Base-by-base conservation (phyloP, 2,329 filamentous ascomycete species). In the Rugonectria rugulosa region DNA sequence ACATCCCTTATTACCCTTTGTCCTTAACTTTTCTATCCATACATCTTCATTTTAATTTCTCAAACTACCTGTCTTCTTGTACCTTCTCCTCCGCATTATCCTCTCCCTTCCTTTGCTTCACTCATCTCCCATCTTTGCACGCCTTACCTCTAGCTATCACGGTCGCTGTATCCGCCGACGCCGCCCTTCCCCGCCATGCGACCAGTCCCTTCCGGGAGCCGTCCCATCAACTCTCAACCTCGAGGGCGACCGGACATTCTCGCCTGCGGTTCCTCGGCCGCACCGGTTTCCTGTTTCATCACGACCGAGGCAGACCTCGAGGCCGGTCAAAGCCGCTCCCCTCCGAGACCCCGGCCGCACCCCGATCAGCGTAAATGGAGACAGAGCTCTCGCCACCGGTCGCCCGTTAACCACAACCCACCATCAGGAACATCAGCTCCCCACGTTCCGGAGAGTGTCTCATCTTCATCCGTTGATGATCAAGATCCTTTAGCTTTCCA, bases 201-300 rank as follows among this genome's bases (percentile, higher is more conserved):
- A 64, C 65, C 67, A 42, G 53, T 66, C 34, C 61, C 64, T 44
- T 52, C 62, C 46, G 50, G 60, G 24, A 66, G 59, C 29, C 59
- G 58, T 38, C 51, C 62, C 55, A 56, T 63, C 53, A 61, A 62
- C 27, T 60, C 41, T 15, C 64, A 61, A 50, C 43, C 52, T 21
- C 49, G 53, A 53, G 59, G 52, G 14, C 63, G 60, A 44, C 41
- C 59, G 17, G 66, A 68, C 48, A 63, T 53, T 27, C 53, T 68
- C 41, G 44, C 50, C 19, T 53, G 61, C 38, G 53, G 56, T 41
- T 53, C 60, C 27, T 62, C 67, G 29, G 40, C 61, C 26, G 59
- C 67, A 10, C 60, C 70, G 36, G 63, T 73, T 20, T 59, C 68
- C n/a, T 76, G 71, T 59, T 72, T 73, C 60, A 68, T 76, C 50